Conservation (phyloP, 1,284 basidiomycete genomes). For the Xanthoconium separans region DNA sequence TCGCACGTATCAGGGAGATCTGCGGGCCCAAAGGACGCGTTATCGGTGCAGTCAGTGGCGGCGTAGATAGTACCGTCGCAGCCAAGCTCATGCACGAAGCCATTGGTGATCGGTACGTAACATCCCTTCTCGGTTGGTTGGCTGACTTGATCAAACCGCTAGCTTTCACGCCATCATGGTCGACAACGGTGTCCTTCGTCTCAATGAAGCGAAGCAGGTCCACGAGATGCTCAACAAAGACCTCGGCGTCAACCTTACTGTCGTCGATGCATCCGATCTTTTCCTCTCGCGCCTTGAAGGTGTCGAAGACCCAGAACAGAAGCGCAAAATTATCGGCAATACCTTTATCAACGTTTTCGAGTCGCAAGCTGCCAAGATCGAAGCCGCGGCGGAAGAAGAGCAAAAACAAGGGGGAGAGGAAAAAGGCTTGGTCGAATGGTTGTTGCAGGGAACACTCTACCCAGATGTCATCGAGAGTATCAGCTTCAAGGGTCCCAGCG, state of each 20-base stretch:
- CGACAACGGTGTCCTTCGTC: slow-evolving; percentile 95
- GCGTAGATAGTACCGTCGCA: slow-evolving; percentile 97
- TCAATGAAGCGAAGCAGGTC: slow-evolving; percentile 93
- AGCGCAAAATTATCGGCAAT: slow-evolving; percentile 98
- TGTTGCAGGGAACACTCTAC: slow-evolving; percentile 96
- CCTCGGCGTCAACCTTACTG: slow-evolving; percentile 94
- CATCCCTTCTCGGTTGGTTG: not conserved
- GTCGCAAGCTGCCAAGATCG: slow-evolving; percentile 87
- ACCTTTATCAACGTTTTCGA: slow-evolving; percentile 99
- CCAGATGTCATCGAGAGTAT: slow-evolving; percentile 99
- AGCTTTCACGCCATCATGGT: slow-evolving; percentile 99
- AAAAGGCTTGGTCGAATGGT: slow-evolving; percentile 94
- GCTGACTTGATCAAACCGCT: not conserved
- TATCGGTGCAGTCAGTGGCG: slow-evolving; percentile 96
- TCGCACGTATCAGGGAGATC: slow-evolving; percentile 90
- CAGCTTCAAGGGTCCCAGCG: slow-evolving; percentile 98
- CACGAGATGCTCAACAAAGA: slow-evolving; percentile 92
- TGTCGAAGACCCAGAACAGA: slow-evolving; percentile 95
- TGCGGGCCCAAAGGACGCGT: slow-evolving; percentile 95
- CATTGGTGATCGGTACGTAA: slow-evolving; percentile 88
- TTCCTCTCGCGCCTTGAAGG: slow-evolving; percentile 91
- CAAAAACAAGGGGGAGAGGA: slow-evolving; percentile 64
- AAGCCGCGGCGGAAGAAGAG: slow-evolving; percentile 78
- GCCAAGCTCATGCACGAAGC: slow-evolving; percentile 99
- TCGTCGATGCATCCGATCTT: slow-evolving; percentile 92